phyloP scores from a whole-genome alignment of 768 basidiomycete species.

The Epithele typhae region DNA sequence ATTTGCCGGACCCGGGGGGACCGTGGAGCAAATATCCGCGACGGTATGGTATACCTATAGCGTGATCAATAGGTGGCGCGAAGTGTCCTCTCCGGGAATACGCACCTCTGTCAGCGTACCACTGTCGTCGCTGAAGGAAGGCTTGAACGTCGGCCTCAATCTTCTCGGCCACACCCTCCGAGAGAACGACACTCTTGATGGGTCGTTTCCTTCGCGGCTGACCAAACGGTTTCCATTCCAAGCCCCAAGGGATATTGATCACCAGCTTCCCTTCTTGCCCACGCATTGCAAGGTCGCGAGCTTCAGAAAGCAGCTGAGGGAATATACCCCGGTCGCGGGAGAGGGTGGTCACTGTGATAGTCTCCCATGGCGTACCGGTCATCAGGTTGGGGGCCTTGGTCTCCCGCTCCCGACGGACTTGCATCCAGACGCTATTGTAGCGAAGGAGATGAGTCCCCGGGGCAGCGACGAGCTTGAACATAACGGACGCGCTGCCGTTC shows the following conservation, averaged over 20 bases:
- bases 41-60: constrained; percentile 89
- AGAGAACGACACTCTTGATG: constrained; percentile 84
- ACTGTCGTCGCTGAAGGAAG: constrained; percentile 79
- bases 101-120: constrained; percentile 96
- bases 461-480: constrained; percentile 93
- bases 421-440: constrained; percentile 92
- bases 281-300: constrained; percentile 81
- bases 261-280: constrained; percentile 92
- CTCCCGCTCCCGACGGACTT: constrained; percentile 94
- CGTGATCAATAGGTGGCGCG: constrained; percentile 7
- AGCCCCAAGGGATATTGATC: constrained; percentile 95
- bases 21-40: constrained; percentile 94
- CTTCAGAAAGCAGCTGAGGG: constrained; percentile 76
- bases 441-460: constrained; percentile 92
- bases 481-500: constrained; percentile 85
- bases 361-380: constrained; percentile 96
- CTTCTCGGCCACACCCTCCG: constrained; percentile 73
- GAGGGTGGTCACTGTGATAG: constrained; percentile 88
- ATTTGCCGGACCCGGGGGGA: constrained; percentile 97
- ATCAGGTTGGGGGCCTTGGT: constrained; percentile 87
- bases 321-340: constrained; percentile 84
- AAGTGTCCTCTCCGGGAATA: neutral
- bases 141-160: constrained; percentile 78
- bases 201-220: constrained; percentile 85
- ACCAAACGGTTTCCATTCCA: constrained; percentile 95